Percentiles rank a stretch among this genome's conserved stretches.
Evolutionary conservation across 352 stramenopile genomes (phyloP).

Genomic region (Pythium aphanidermatum): DNA sequence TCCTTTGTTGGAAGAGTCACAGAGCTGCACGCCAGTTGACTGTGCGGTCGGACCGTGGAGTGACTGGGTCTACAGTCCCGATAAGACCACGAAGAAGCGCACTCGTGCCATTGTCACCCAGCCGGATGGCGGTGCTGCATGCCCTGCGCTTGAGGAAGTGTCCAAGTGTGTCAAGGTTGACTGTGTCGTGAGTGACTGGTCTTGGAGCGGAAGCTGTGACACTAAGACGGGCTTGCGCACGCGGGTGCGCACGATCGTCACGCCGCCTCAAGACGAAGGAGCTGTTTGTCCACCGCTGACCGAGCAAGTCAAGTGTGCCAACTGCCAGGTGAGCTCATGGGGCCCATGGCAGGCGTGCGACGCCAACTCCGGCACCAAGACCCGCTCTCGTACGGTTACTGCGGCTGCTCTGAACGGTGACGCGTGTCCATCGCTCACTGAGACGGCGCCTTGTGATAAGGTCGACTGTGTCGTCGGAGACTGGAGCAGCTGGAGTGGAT

Average conservation of each 20-base stretch:
- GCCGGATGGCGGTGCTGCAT: slow-evolving; percentile 34
- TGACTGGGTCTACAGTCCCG: slow-evolving; percentile 13
- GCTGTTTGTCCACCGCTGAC: slow-evolving; percentile 29
- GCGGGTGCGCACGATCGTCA: slow-evolving; percentile 26
- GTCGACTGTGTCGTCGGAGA: slow-evolving; percentile 51
- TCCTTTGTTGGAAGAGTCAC: slow-evolving; percentile 17
- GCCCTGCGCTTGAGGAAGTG: slow-evolving; percentile 33
- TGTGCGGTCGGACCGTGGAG: slow-evolving; percentile 21
- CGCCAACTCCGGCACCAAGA: slow-evolving; percentile 24
- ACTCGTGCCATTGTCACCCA: slow-evolving; percentile 4
- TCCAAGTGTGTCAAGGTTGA: slow-evolving; percentile 21
- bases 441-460: slow-evolving; percentile 27
- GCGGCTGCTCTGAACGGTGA: slow-evolving; percentile 26
- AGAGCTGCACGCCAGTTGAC: slow-evolving; percentile 21
- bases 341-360: slow-evolving; percentile 27
- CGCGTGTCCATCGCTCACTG: slow-evolving; percentile 27
- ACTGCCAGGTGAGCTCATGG: slow-evolving; percentile 32
- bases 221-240: slow-evolving; percentile 23
- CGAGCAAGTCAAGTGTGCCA: slow-evolving; percentile 30
- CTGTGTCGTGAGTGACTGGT: slow-evolving; percentile 42
- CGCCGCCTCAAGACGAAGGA: slow-evolving; percentile 30
- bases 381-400: slow-evolving; percentile 24
- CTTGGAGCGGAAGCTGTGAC: slow-evolving; percentile 27
- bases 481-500: slow-evolving; percentile 35
- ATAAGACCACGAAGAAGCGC: slow-evolving; percentile 9